Evolutionary conservation across 225 moss, liverwort and hornwort species (phyloP).

Genomic region (Sphagnum tenellum): DNA sequence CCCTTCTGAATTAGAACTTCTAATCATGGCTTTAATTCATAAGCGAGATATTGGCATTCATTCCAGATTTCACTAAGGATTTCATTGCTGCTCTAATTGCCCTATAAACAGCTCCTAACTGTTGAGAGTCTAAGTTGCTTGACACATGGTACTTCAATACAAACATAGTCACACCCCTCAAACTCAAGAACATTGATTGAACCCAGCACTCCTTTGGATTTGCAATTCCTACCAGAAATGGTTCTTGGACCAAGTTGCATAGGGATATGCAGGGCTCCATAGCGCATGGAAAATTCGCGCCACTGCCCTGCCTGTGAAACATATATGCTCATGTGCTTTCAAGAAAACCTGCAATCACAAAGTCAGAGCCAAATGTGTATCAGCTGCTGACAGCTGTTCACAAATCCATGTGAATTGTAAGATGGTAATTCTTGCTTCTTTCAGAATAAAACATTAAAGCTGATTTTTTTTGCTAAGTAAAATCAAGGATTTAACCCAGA

Average conservation of each 20-base stretch:
- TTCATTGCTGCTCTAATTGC: not conserved
- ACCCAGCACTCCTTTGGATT: not conserved
- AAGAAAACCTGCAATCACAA: constrained; percentile 59
- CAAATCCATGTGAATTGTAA: not conserved
- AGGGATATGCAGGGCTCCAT: constrained; percentile 86
- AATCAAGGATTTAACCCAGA: not conserved
- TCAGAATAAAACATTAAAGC: not conserved
- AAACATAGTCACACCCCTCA: not conserved
- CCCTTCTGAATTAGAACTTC: too few species aligned
- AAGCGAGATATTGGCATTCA: too few species aligned
- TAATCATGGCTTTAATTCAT: too few species aligned
- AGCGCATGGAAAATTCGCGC: constrained; percentile 83
- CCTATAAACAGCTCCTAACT: not conserved
- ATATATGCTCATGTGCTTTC: constrained; percentile 37
- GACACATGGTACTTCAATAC: too few species aligned
- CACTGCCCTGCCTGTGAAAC: constrained; percentile 69
- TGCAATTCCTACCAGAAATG: constrained; percentile 58
- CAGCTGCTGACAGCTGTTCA: not conserved
- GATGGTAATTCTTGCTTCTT: not conserved
- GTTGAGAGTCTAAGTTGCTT: not conserved
- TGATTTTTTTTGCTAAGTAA: not conserved
- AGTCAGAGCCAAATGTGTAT: not conserved
- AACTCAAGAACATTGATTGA: not conserved
- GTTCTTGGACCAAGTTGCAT: constrained; percentile 67
- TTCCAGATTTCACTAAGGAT: too few species aligned